Base-by-base conservation (phyloP, 352 stramenopile genomes). In the Peronospora destructor region DNA sequence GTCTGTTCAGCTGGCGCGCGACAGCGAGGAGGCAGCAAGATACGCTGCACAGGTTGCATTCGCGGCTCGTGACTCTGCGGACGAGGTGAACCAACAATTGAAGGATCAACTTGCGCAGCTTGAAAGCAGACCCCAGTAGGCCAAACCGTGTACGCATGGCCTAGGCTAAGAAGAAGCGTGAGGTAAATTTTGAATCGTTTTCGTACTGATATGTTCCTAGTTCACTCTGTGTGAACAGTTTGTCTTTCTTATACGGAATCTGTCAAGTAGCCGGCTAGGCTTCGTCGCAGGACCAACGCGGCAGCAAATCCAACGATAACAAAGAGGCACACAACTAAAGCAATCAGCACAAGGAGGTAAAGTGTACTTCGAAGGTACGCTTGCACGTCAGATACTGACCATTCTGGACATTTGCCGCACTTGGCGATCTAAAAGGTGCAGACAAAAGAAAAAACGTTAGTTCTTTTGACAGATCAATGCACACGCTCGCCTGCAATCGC, bases 321-420 rank as follows among this genome's bases (percentile, higher is more conserved):
- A 57, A 87, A 91, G 42, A 91, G 70, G 38, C 66, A 81, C 17
- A 86, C 71, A n/a, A 93, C 57, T 1, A 78, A 55, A 2, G 74
- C 73, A 13, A 87, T 68, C 14, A 91, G 64, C 0, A 77, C 76
- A 6, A 93, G 58, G 14, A 90, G 56, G 28, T 87, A 64, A 30
- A 91, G 64, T 0, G 64, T 73, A 48, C 66, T 79, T 25, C 59
- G 68, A 28, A 93, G 51, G 56, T 87, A 89, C 25, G 74, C 74
- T 36, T 82, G 63, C 16, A 93, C 64, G 50, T 93, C 79, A 2
- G 54, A 39, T 1, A 64, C 56, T 29, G 74, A 84, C 83, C 83
- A 93, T 56, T 93, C 74, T 30, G 83, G 80, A 39, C 83, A 93
- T 39, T 84, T 76, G 34, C 75, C 69, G 25, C 83, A 93, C 17